phyloP scores from a whole-genome alignment of 331 rosid species.

The Telfairia occidentalis region DNA sequence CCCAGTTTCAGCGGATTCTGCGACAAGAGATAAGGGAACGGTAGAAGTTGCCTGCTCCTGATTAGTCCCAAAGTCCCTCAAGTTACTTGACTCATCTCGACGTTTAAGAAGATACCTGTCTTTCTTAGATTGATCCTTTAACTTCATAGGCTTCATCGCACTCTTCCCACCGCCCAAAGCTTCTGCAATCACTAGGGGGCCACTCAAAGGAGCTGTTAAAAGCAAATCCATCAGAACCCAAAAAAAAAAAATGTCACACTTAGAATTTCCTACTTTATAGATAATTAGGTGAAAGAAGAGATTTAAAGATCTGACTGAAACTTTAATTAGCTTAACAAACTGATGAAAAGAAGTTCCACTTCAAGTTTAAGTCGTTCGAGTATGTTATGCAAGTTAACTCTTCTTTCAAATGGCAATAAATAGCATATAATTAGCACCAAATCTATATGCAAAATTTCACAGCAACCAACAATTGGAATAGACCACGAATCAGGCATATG shows the following conservation, averaged over 20 bases:
- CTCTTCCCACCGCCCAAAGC: slow-evolving; percentile 54
- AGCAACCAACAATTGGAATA: background rate
- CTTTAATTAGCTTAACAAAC: background rate
- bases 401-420: background rate
- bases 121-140: slow-evolving; percentile 65
- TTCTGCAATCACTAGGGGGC: slow-evolving; percentile 88
- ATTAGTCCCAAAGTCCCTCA: slow-evolving; percentile 3
- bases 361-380: background rate
- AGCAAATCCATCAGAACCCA: slow-evolving; percentile 22
- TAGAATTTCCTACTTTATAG: background rate
- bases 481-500: background rate
- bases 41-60: slow-evolving; percentile 29
- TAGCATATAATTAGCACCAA: background rate
- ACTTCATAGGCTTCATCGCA: slow-evolving; percentile 44
- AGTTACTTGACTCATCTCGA: slow-evolving; percentile 52
- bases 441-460: background rate
- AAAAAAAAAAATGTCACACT: background rate
- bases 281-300: background rate
- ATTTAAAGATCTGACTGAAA: background rate
- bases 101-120: slow-evolving; percentile 80
- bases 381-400: background rate
- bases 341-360: background rate
- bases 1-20: slow-evolving; percentile 35
- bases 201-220: slow-evolving; percentile 86
- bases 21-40: slow-evolving; percentile 29